These are phyloP conservation scores for Venturia effusa DNA, from an alignment of 2,329 filamentous ascomycete species.

Conservation along the genomic window DNA sequence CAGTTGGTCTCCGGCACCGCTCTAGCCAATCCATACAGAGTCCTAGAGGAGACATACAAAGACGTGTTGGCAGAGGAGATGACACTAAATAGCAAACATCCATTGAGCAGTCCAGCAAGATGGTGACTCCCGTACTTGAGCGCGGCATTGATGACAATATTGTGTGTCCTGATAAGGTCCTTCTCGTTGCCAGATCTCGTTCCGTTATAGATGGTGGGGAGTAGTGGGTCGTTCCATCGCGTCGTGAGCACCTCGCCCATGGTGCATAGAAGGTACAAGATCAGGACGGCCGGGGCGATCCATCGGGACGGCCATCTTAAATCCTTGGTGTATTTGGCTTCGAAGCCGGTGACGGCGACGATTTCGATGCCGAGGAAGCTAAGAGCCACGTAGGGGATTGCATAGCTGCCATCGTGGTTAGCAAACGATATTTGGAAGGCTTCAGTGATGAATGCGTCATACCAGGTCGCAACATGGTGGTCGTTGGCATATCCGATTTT, in stretches of 20 bases:
- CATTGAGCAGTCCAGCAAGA: background rate
- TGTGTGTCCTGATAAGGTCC: background rate
- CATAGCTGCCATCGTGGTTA: background rate
- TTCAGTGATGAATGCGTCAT: background rate
- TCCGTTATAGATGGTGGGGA: background rate
- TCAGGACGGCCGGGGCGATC: background rate
- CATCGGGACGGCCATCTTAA: background rate
- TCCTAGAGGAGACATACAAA: background rate
- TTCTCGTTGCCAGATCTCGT: background rate
- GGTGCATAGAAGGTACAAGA: background rate
- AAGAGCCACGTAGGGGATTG: background rate
- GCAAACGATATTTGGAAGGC: background rate
- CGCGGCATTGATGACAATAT: background rate
- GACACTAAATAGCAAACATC: background rate
- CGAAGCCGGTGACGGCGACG: background rate
- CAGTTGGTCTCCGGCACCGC: background rate
- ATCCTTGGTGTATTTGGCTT: background rate
- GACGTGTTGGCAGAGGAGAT: conserved; percentile 4
- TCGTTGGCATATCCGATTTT: background rate
- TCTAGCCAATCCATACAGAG: background rate
- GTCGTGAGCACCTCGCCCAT: background rate
- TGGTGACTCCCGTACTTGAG: background rate
- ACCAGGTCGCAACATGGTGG: background rate
- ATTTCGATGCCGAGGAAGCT: background rate
- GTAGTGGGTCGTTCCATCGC: background rate